phyloP scores from a whole-genome alignment of 306 rosid species.

The Ochetophila trinervis region DNA sequence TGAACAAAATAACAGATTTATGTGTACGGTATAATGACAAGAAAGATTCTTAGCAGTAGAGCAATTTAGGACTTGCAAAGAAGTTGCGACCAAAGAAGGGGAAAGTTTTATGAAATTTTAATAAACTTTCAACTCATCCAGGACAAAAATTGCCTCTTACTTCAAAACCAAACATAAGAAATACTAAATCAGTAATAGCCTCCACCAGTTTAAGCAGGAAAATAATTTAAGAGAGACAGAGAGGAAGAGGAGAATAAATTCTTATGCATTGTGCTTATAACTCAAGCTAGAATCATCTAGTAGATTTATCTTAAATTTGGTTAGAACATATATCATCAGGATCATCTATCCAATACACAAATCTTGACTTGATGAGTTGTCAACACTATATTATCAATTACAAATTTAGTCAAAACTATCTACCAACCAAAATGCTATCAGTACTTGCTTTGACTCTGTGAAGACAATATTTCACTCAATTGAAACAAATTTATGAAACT shows the following conservation, averaged over 20 bases:
- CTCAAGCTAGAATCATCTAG: too few relatives aligned
- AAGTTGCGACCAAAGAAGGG: background rate
- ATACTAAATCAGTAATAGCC: background rate
- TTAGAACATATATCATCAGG: background rate
- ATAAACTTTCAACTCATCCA: constrained; percentile 15
- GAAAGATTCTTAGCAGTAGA: background rate
- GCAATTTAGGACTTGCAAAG: background rate
- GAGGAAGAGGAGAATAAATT: background rate
- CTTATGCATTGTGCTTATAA: background rate
- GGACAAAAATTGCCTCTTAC: background rate
- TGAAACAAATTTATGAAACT: background rate
- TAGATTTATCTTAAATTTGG: background rate
- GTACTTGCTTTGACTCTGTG: background rate
- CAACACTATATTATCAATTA: background rate
- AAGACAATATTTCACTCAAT: background rate
- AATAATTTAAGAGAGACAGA: background rate
- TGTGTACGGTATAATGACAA: background rate
- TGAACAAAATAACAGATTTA: constrained; percentile 6
- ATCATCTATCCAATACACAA: background rate
- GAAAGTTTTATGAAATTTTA: background rate
- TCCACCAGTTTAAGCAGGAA: too few relatives aligned
- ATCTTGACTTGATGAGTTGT: background rate
- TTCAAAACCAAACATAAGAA: constrained; percentile 6
- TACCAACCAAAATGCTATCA: background rate
- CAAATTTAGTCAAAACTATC: too few relatives aligned